Percentiles rank a stretch among this genome's conserved stretches.
These are phyloP conservation scores for Terana coerulea DNA, from an alignment of 768 basidiomycete genomes.

Conservation along the genomic window DNA sequence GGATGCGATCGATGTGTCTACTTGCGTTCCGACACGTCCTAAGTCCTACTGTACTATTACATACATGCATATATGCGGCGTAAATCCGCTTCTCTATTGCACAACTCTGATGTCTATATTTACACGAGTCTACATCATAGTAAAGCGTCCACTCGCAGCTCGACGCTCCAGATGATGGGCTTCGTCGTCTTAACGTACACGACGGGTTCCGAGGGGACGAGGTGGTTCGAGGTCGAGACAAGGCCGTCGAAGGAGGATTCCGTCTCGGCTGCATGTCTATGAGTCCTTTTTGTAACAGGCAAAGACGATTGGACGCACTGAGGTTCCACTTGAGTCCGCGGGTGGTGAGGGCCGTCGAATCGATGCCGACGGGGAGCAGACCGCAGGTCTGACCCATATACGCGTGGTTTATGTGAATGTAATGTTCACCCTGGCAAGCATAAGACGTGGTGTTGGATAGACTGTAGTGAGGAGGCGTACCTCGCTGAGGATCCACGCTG, in stretches of 20 bases:
- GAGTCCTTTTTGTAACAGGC: too few relatives aligned
- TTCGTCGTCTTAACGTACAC: conserved; percentile 75
- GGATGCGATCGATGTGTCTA: background rate
- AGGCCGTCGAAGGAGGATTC: conserved; percentile 80
- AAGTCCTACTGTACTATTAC: too few relatives aligned
- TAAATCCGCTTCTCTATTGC: too few relatives aligned
- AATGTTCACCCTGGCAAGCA: conserved; percentile 72
- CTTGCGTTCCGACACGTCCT: too few relatives aligned
- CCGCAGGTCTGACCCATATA: conserved; percentile 88
- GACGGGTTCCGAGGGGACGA: conserved; percentile 58
- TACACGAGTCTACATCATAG: too few relatives aligned
- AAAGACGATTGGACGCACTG: conserved; percentile 46
- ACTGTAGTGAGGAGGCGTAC: conserved; percentile 34
- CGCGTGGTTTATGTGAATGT: conserved; percentile 68
- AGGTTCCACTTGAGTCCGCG: conserved; percentile 88
- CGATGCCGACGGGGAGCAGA: conserved; percentile 87
- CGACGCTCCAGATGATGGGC: conserved; percentile 90
- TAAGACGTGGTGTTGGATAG: background rate
- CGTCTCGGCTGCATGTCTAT: conserved; percentile 58
- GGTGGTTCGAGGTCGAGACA: conserved; percentile 92
- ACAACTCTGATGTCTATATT: too few relatives aligned
- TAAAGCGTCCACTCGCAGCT: conserved; percentile 35
- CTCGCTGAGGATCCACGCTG: conserved; percentile 83
- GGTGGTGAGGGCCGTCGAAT: conserved; percentile 73
- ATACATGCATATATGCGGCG: too few relatives aligned